phyloP scores from a whole-genome alignment of 495 filamentous ascomycete genomes.

The Podospora tetraspora region DNA sequence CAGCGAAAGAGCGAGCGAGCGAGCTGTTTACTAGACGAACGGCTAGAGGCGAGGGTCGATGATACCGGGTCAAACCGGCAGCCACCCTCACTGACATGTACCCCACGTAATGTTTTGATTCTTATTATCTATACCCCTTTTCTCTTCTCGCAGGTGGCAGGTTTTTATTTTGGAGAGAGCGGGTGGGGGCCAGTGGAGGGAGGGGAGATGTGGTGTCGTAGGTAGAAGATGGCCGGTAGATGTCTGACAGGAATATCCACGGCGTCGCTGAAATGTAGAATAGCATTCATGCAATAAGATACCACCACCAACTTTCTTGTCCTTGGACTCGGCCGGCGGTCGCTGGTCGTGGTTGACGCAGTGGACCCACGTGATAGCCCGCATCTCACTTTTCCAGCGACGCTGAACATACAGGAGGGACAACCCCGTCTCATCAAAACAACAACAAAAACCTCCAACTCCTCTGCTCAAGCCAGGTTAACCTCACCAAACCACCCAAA shows the following conservation, averaged over 20 bases:
- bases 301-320: not conserved
- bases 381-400: not conserved
- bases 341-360: not conserved
- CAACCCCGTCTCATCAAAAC: not conserved
- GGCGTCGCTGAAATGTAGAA: not conserved
- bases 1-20: not conserved
- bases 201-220: not conserved
- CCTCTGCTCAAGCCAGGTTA: not conserved
- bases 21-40: not conserved
- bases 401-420: not conserved
- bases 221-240: not conserved
- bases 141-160: not conserved
- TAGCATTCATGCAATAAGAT: not conserved
- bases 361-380: not conserved
- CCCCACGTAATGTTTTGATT: constrained; percentile 11
- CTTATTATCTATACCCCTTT: constrained; percentile 9
- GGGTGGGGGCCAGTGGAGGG: not conserved
- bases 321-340: too few species aligned
- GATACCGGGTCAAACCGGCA: not conserved
- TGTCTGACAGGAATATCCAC: not conserved
- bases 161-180: not conserved
- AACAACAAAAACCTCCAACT: not conserved
- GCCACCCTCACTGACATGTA: not conserved
- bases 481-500: not conserved
- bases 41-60: not conserved